These are phyloP conservation scores for Melastoma candidum DNA, from an alignment of 441 rosid genomes.

Conservation along the genomic window DNA sequence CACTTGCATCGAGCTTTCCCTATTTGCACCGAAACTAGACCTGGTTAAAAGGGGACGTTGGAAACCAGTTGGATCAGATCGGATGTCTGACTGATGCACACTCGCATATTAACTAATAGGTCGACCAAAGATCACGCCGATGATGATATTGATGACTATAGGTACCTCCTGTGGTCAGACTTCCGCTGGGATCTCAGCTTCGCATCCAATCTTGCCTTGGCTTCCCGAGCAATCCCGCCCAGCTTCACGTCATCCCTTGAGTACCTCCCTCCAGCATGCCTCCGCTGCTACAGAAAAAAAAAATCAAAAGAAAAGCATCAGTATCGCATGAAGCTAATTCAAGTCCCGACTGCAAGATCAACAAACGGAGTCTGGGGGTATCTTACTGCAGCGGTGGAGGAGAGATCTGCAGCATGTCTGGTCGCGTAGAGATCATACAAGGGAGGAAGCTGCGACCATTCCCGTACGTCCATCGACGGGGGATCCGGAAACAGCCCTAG, in stretches of 20 bases:
- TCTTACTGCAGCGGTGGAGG: not conserved
- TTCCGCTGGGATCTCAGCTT: slow-evolving; percentile 2
- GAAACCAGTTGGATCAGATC: too few relatives aligned
- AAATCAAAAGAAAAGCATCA: too few relatives aligned
- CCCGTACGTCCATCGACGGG: accelerated
- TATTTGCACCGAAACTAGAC: too few relatives aligned
- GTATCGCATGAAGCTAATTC: too few relatives aligned
- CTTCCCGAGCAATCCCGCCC: slow-evolving; percentile 12
- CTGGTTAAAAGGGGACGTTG: too few relatives aligned
- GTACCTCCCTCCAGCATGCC: not conserved
- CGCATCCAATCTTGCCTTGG: slow-evolving; percentile 12
- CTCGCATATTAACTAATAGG: too few relatives aligned
- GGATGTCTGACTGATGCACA: too few relatives aligned
- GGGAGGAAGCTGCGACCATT: not conserved
- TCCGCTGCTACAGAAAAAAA: not conserved
- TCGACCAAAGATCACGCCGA: too few relatives aligned
- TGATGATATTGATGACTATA: too few relatives aligned
- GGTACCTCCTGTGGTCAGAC: not conserved
- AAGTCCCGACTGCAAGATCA: too few relatives aligned
- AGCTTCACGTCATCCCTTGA: not conserved
- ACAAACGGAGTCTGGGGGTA: not conserved
- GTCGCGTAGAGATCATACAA: not conserved
- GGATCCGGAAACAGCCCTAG: not conserved
- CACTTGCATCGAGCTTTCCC: too few relatives aligned
- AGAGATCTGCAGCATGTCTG: not conserved